Base-by-base conservation (phyloP, 345 rosid species). In the Punica granatum region DNA sequence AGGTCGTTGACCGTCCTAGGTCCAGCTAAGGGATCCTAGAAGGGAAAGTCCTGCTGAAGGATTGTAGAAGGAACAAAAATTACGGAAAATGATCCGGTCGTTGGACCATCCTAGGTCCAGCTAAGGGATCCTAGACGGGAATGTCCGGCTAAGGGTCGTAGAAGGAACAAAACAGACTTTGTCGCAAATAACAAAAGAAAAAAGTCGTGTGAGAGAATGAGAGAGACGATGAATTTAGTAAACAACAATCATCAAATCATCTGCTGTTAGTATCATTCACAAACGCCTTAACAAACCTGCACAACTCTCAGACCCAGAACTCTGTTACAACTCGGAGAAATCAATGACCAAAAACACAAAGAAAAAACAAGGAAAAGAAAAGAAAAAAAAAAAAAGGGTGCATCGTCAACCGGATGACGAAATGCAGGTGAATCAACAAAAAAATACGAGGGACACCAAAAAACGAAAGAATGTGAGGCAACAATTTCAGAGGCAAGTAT, bases 391-490 rank as follows among this genome's bases (percentile, higher is more conserved):
- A 16, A 30, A 56, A 56, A 8, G 61, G 2, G 14, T 28, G 26
- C 19, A 12, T 6, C 9, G 11, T 2, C 30, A 10, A 2, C 33
- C 12, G 32, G 34, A 30, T 56, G 61, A 51, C n/a, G 10, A 13
- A 51, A 51, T 51, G 28, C 1, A 13, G 21, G 58, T 6, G 23
- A 5, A n/a, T 3, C 58, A 28, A 28, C 19, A 28, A 28, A 26
- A 18, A 7, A 13, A 56, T 28, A 28, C 61, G 30, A 30, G 61
- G 61, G 18, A 56, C 11, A 13, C 61, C 61, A 28, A 26, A 28
- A 41, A 41, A 41, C 21, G 36, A 64, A 64, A 64, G 33, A 64
- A 64, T 36, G 67, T 25, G 51, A 64, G 11, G 34, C 53, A 26
- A 42, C 67, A 42, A 64, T 11, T 37, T 37, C 41, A 37, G 41